A percentile compares a stretch with the other conserved stretches of the same genome.
phyloP scores from a whole-genome alignment of 352 stramenopile species.

The Pythium insidiosum region DNA sequence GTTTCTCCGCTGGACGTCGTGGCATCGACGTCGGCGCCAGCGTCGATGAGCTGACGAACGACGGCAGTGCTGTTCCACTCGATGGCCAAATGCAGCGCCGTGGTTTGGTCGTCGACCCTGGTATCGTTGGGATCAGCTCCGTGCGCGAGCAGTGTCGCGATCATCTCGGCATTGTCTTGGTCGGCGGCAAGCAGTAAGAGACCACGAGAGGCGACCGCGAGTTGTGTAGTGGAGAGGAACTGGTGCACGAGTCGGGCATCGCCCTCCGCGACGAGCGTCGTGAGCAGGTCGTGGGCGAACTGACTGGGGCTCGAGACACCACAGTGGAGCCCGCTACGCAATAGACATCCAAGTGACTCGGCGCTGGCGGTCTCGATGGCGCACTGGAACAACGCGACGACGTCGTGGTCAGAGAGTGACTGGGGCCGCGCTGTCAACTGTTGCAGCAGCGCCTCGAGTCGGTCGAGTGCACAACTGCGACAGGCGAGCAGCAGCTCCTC shows the following conservation, averaged over 20 bases:
- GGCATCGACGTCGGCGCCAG: conserved; percentile 13
- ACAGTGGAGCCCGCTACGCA: background rate
- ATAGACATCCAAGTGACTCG: background rate
- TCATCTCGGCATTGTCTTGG: conserved; percentile 9
- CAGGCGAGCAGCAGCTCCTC: no score
- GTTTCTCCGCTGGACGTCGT: conserved; percentile 15
- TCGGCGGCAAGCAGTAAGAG: conserved; percentile 6
- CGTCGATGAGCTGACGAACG: conserved; percentile 14
- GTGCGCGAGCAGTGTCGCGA: background rate
- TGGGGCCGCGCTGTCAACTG: background rate
- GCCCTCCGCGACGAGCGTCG: conserved; percentile 7
- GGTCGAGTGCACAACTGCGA: no score
- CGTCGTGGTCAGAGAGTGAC: background rate
- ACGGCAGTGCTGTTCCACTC: conserved; percentile 21
- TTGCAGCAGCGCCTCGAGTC: background rate
- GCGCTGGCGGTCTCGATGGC: conserved; percentile 3
- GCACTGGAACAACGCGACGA: conserved; percentile 3
- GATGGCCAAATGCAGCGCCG: conserved; percentile 19
- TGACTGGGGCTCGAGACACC: background rate
- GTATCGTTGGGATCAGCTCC: background rate
- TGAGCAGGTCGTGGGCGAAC: background rate
- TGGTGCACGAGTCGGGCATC: background rate
- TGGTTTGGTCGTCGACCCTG: conserved; percentile 6
- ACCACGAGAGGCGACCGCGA: background rate
- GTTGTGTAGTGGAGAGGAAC: background rate